A percentile compares a stretch with the other conserved stretches of the same genome.
phyloP scores from a whole-genome alignment of 108 stramenopile genomes.

The Nannochloropsis gaditana region DNA sequence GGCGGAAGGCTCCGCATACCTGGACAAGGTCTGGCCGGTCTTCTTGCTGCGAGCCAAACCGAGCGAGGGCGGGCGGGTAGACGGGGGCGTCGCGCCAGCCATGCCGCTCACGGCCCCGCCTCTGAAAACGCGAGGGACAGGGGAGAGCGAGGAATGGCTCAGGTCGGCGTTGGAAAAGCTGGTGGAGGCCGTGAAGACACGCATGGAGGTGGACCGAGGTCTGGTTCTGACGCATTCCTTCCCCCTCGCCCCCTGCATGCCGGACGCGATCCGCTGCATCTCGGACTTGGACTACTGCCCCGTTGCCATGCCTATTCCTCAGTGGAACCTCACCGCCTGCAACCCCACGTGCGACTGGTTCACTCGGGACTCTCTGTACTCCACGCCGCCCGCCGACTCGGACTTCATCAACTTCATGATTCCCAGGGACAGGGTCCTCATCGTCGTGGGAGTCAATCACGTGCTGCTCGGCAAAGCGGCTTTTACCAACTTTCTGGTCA shows the following conservation, averaged over 20 bases:
- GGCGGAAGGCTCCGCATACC: not conserved
- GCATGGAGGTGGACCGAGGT: not conserved
- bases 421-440: not conserved
- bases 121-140: not conserved
- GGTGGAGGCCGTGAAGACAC: not conserved
- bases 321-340: not conserved
- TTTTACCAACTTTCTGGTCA: not conserved
- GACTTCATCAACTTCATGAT: not conserved
- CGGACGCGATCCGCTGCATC: not conserved
- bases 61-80: not conserved
- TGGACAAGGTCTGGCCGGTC: not conserved
- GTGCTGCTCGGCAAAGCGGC: not conserved
- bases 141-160: constrained; percentile 19
- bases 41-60: constrained; percentile 14
- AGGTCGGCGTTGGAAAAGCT: not conserved
- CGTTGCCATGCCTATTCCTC: not conserved
- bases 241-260: not conserved
- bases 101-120: not conserved
- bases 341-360: not conserved
- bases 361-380: constrained; percentile 1
- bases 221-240: constrained; percentile 7
- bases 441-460: not conserved
- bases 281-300: not conserved
- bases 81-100: not conserved
- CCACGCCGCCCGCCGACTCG: not conserved